Evolutionary conservation across 2,329 filamentous ascomycete species (phyloP), one percentile per base, ranked within the genome.

Genomic region (Byssoonygena ceratinophila): DNA sequence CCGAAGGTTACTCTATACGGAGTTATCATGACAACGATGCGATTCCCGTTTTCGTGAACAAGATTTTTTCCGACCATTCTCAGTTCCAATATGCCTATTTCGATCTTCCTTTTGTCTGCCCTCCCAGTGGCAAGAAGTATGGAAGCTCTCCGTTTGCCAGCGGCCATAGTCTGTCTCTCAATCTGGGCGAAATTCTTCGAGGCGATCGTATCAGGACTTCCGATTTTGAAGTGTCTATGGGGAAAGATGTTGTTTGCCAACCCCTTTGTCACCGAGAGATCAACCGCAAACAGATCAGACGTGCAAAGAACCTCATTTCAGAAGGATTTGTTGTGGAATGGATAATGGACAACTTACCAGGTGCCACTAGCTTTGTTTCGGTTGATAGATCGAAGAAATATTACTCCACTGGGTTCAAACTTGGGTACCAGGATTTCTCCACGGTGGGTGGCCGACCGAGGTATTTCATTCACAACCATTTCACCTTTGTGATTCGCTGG

Each of bases 11-110:
- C 76, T 94, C 88, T 4, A 82, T 90, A 63, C 85, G 83, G 64
- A 87, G 81, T 63, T 94, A 94, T 66, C 77, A 76, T 59, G 80
- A 89, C 58, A 79, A 81, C 66, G 85, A 94, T 60, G 75, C 81
- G 9, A 84, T 94, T 36, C 87, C 88, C 0, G 75, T 95, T n/a
- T 81, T 91, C 52, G 85, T 92, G 58, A 94, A 94, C 73, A 94
- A 94, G 68, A 83, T 90, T 61, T 94, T 90, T 69, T 94, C 87
- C 52, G 88, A 94, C 69, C 83, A 86, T 62, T 92, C 86, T 6
- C 84, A 92, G 66, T 74, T 94, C n/a, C 87, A 94, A 67, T 94
- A 89, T 78, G 87, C 87, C 59, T 94, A 91, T 72, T 86, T 84
- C 66, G 85, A 92, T 61, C 81, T 94, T 1, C 87, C 88, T 6